Evolutionary conservation across 164 flowering plant genomes (phyloP).

Genomic region (Aristolochia contorta): DNA sequence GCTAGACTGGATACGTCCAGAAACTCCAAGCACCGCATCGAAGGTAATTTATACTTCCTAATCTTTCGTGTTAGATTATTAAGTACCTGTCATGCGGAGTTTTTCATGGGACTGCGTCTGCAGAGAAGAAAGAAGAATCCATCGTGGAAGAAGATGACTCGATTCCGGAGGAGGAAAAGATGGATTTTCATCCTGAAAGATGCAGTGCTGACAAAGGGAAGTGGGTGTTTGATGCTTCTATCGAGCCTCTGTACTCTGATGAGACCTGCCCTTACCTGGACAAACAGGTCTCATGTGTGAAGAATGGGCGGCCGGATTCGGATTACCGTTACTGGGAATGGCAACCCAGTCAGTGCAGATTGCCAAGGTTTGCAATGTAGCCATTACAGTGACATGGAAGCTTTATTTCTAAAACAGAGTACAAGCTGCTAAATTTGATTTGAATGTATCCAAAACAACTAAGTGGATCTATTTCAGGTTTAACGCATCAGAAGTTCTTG

Average conservation of each 20-base stretch:
- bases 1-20: constrained; percentile 17
- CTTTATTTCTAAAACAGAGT: too few relatives aligned
- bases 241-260: constrained; percentile 65
- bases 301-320: constrained; percentile 69
- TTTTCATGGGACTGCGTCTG: not conserved
- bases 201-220: constrained; percentile 57
- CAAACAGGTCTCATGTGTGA: constrained; percentile 54
- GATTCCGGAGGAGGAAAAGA: constrained; percentile 36
- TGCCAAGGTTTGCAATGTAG: constrained; percentile 46
- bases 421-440: not conserved
- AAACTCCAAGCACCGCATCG: constrained; percentile 1
- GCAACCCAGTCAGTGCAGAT: constrained; percentile 78
- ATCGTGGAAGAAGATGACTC: constrained; percentile 7
- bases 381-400: not conserved
- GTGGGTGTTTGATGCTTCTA: constrained; percentile 70
- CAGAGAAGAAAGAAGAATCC: constrained; percentile 1
- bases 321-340: constrained; percentile 83
- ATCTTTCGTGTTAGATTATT: too few relatives aligned
- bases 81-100: too few relatives aligned
- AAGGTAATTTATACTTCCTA: too few relatives aligned
- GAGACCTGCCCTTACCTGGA: constrained; percentile 64
- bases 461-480: constrained; percentile 34
- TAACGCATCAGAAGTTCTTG: constrained; percentile 40
- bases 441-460: not conserved
- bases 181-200: constrained; percentile 58